A percentile compares a stretch with the other conserved stretches of the same genome.
Evolutionary conservation across 1,139 yeast genomes (phyloP).

Genomic region (Yamadazyma taylorii): DNA sequence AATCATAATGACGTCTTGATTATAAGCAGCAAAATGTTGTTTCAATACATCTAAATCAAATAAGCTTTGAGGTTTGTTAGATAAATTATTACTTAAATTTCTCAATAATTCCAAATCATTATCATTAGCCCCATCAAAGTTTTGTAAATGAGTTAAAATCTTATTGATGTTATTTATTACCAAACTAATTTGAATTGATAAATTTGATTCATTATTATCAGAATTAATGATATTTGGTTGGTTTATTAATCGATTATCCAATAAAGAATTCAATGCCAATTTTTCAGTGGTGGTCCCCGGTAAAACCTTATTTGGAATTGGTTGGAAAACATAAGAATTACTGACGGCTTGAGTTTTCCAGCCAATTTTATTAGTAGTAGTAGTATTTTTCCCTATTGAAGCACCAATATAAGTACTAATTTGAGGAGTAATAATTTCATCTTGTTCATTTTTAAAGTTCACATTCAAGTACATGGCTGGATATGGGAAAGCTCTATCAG

Average conservation of each 20-base stretch:
- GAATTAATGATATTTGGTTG: constrained; percentile 21
- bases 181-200: constrained; percentile 56
- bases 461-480: constrained; percentile 80
- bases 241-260: constrained; percentile 21
- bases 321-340: constrained; percentile 71
- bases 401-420: constrained; percentile 76
- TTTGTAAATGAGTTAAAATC: constrained; percentile 50
- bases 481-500: constrained; percentile 68
- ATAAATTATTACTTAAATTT: constrained; percentile 61
- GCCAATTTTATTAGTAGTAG: constrained; percentile 20
- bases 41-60: constrained; percentile 59
- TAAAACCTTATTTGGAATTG: constrained; percentile 67
- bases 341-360: constrained; percentile 15
- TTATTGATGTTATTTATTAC: constrained; percentile 54
- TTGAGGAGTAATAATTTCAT: constrained; percentile 37
- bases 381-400: constrained; percentile 55
- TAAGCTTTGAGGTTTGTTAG: constrained; percentile 57
- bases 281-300: constrained; percentile 61
- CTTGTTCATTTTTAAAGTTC: constrained; percentile 41
- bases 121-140: constrained; percentile 46
- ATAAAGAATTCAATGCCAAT: constrained; percentile 48
- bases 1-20: constrained; percentile 81
- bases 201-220: constrained; percentile 24
- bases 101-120: constrained; percentile 60
- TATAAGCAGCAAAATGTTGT: constrained; percentile 65